Conservation (phyloP, 495 filamentous ascomycete genomes). For the Penicillium simplicissimum region DNA sequence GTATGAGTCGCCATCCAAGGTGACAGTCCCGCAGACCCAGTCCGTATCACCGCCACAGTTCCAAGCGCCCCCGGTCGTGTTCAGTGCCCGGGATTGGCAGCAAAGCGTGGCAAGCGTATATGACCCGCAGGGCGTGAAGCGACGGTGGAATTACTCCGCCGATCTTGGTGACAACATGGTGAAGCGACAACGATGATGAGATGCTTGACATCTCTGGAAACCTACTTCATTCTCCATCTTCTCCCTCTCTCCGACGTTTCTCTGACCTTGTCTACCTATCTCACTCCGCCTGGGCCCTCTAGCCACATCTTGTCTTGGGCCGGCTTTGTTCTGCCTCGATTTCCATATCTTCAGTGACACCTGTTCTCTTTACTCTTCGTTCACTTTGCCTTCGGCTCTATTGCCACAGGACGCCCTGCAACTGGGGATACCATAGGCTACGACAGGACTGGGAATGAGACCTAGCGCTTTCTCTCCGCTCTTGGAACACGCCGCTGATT, state of each 20-base stretch:
- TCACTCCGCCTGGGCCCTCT: neutral
- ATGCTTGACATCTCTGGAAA: neutral
- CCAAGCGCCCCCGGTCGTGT: slow-evolving; percentile 61
- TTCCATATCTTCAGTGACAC: neutral
- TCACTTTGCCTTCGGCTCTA: neutral
- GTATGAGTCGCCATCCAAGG: slow-evolving; percentile 38
- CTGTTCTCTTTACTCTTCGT: neutral
- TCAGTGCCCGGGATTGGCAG: slow-evolving; percentile 96
- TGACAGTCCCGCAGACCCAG: slow-evolving; percentile 42
- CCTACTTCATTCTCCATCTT: neutral
- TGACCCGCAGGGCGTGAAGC: slow-evolving; percentile 71
- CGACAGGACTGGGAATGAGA: neutral
- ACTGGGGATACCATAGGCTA: neutral
- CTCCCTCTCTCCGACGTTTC: neutral
- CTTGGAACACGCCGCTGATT: slow-evolving; percentile 9
- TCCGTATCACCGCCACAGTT: slow-evolving; percentile 57
- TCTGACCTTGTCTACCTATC: neutral
- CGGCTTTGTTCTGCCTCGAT: neutral
- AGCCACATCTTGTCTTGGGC: no score
- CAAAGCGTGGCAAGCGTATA: slow-evolving; percentile 90
- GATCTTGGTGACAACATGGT: slow-evolving; percentile 35
- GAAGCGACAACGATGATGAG: slow-evolving; percentile 41
- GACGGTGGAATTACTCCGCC: slow-evolving; percentile 61
- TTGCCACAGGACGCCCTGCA: neutral
- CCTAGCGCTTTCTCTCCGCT: neutral